phyloP scores from a whole-genome alignment of 805 yeast genomes.

The Jamesozyma piceae region DNA sequence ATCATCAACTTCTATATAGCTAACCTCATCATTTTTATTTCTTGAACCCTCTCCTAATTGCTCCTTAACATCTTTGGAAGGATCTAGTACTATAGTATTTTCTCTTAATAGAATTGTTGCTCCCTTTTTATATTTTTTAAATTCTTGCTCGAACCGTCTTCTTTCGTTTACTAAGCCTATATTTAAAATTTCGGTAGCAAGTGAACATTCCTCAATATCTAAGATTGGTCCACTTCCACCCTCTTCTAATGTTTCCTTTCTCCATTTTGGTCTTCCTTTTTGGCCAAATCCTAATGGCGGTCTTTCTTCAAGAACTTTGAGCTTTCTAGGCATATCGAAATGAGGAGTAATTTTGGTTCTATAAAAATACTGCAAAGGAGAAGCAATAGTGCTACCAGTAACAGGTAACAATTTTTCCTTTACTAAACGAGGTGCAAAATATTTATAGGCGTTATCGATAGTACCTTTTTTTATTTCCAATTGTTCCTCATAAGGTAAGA shows the following conservation, averaged over 20 bases:
- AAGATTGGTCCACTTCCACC: slow-evolving; percentile 60
- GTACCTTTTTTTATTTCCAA: slow-evolving; percentile 63
- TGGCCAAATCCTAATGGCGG: slow-evolving; percentile 87
- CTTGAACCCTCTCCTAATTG: slow-evolving; percentile 40
- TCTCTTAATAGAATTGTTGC: slow-evolving; percentile 84
- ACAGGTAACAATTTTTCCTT: slow-evolving; percentile 42
- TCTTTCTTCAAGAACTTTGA: slow-evolving; percentile 31
- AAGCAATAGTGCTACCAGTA: slow-evolving; percentile 54
- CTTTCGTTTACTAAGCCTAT: slow-evolving; percentile 67
- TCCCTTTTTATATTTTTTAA: slow-evolving; percentile 52
- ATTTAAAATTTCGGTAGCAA: slow-evolving; percentile 76
- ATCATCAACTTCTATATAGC: slow-evolving; percentile 29
- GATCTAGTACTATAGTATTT: slow-evolving; percentile 40
- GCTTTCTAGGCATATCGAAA: slow-evolving; percentile 66
- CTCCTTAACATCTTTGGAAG: slow-evolving; percentile 22
- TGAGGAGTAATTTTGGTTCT: slow-evolving; percentile 95
- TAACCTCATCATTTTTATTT: slow-evolving; percentile 31
- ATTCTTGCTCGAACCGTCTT: slow-evolving; percentile 39
- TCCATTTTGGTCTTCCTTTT: slow-evolving; percentile 70
- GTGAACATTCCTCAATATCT: slow-evolving; percentile 89
- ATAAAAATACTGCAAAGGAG: slow-evolving; percentile 70
- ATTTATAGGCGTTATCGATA: slow-evolving; percentile 71
- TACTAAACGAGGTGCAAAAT: slow-evolving; percentile 53
- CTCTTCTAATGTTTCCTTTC: slow-evolving; percentile 33
- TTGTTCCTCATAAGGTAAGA: slow-evolving; percentile 63